Evolutionary conservation across 2,329 filamentous ascomycete species (phyloP), one percentile per base, ranked within the genome.

Genomic region (Aquanectria penicillioides): DNA sequence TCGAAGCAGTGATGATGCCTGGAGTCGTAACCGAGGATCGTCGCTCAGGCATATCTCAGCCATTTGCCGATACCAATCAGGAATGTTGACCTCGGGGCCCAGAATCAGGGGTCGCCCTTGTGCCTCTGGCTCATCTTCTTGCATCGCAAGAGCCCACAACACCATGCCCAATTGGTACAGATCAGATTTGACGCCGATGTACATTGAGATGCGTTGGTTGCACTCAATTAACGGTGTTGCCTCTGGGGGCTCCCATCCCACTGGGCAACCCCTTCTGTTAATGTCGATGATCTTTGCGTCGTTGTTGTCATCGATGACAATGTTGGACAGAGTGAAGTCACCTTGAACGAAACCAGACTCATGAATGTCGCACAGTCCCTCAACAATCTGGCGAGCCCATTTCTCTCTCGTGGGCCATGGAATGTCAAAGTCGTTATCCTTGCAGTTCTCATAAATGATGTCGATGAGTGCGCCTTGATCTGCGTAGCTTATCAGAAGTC

Each of bases 201-300:
- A 97, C 89, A 98, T 97, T 40, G 92, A 91, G 50, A 99, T 94
- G 25, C 93, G 86, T 75, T 97, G 94, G 57, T 91, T 92, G 74
- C 89, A 94, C 64, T 94, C 89, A 60, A 98, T 93, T 53, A 98
- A 86, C 6, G 86, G 85, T 13, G 89, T 90, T 54, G 96, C 90
- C 77, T 99, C 95, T 5, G 95, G 95, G 3, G 95, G 94, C 67
- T 99, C 95, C 95, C 95, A 99, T 20, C 94, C 94, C 5, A 98
- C 92, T 0, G 95, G 95, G 70, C 95, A 99, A n/a, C 95, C 95
- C 68, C 95, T 85, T 53, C 95, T 86, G 78, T 99, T 99, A 79
- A 99, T 97, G 75, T 99, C 95, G 71, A 99, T 99, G 66, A 99
- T 98, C 70, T 96, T 94, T 8, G 94, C 95, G 71, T 97, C 85